Evolutionary conservation across 805 yeast species (phyloP), one percentile per base, ranked within the genome.

Genomic region (Yarrowia divulgata): DNA sequence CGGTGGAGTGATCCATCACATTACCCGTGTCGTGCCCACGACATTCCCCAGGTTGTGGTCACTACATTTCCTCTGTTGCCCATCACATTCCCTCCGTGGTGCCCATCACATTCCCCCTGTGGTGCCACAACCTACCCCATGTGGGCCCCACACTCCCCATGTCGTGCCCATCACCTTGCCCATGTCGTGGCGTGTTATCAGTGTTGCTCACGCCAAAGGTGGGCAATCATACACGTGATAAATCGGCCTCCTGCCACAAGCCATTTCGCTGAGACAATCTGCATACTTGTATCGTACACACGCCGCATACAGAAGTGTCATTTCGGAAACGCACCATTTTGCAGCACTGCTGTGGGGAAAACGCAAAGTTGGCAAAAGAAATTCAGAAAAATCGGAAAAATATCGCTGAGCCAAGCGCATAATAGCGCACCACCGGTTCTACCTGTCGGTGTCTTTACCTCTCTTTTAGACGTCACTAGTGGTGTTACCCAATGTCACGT

Each of bases 311-410:
- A 50, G 55, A 34, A 7, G 16, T 19, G 45, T 52, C 43, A 54
- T 39, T 54, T 54, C 58, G 43, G 58, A 52, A 52, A 52, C 58
- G 60, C 60, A 54, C 60, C 60, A 54, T 37, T 54, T 54, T 35
- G 45, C 43, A 35, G 43, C 18, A 39, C 12, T 7, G 34, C 45
- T 54, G 60, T 37, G 60, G 60, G 45, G 32, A 54, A 54, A 39
- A 37, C 29, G 19, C 43, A 54, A 54, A 39, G 60, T 52, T 37
- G 60, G 23, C n/a, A 39, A 23, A 39, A 54, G 35, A 37, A 54
- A 54, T 18, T 18, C 19, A 23, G 2, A 23, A 23, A 23, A 23
- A 23, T 23, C 29, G 29, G 29, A 23, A 23, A 23, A 23, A 23
- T 23, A 23, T 23, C 3, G 29, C 29, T 23, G 29, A 23, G 29